Percentiles rank a stretch among this genome's conserved stretches.
Conservation (phyloP, 2,329 filamentous ascomycete genomes). For the Talaromyces sp. region DNA sequence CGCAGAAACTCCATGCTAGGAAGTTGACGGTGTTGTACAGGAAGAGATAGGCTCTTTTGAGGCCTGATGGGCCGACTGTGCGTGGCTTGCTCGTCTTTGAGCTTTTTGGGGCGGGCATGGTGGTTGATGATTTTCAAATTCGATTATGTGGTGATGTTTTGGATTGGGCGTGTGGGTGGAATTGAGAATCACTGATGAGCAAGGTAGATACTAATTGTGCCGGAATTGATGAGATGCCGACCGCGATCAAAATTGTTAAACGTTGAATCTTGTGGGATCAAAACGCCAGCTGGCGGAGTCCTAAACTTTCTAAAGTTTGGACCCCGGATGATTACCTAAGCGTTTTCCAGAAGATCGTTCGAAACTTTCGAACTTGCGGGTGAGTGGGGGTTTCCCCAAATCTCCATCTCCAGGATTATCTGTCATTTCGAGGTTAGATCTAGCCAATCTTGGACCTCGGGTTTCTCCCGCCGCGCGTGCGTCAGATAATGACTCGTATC, state of each 20-base stretch:
- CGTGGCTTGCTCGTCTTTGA: constrained; percentile 12
- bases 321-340: constrained; percentile 22
- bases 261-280: background rate
- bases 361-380: background rate
- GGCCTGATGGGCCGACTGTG: constrained; percentile 40
- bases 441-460: too few species aligned
- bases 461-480: too few species aligned
- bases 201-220: background rate
- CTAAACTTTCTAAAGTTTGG: too few species aligned
- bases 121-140: background rate
- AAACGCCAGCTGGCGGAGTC: too few species aligned
- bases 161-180: constrained; percentile 4
- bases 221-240: too few species aligned
- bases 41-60: constrained; percentile 72
- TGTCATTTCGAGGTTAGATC: too few species aligned
- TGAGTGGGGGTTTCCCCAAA: constrained; percentile 3
- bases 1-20: constrained; percentile 75
- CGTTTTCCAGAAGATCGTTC: constrained; percentile 18
- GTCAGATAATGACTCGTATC: too few species aligned
- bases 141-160: background rate
- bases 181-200: background rate
- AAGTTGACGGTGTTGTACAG: constrained; percentile 82
- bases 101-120: constrained; percentile 19
- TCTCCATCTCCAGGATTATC: background rate
- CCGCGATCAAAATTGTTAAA: too few species aligned